phyloP scores from a whole-genome alignment of 495 filamentous ascomycete species.

The Podospora bellae-mahoneyi region DNA sequence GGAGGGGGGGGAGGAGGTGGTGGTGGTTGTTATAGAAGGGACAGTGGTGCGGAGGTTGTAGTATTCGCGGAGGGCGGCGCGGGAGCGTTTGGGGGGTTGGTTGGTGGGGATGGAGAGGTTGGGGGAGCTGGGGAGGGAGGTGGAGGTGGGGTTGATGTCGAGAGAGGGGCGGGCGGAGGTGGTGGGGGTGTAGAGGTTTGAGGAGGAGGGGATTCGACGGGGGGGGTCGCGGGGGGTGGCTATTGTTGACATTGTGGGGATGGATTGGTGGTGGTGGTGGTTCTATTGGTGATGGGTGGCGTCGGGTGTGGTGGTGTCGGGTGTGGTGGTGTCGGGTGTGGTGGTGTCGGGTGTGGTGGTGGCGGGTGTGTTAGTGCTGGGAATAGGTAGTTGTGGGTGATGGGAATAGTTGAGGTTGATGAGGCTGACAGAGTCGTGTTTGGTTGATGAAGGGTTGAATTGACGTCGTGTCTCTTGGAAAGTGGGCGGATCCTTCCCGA shows the following conservation, averaged over 20 bases:
- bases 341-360: neutral
- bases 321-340: neutral
- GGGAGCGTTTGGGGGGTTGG: conserved; percentile 46
- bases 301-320: neutral
- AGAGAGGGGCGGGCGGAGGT: conserved; percentile 35
- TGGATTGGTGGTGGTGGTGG: neutral
- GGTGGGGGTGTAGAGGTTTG: conserved; percentile 51
- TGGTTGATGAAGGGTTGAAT: neutral
- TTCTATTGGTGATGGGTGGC: neutral
- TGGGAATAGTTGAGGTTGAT: neutral
- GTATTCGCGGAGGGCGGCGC: conserved; percentile 87
- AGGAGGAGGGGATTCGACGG: conserved; percentile 48
- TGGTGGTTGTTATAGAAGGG: conserved; percentile 15
- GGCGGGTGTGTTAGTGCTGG: neutral
- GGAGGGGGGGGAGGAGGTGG: conserved; percentile 32
- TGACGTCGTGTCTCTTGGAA: conserved; percentile 5
- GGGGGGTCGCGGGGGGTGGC: conserved; percentile 56
- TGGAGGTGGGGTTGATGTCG: conserved; percentile 43
- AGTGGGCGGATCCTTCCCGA: conserved; percentile 18
- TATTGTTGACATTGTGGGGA: conserved; percentile 66
- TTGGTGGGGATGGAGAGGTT: conserved; percentile 43
- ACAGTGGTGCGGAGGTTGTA: conserved; percentile 61
- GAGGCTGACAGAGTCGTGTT: neutral
- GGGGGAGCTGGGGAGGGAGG: conserved; percentile 42
- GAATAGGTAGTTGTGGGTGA: conserved; percentile 11